phyloP scores from a whole-genome alignment of 306 rosid species.

The Vicia faba region DNA sequence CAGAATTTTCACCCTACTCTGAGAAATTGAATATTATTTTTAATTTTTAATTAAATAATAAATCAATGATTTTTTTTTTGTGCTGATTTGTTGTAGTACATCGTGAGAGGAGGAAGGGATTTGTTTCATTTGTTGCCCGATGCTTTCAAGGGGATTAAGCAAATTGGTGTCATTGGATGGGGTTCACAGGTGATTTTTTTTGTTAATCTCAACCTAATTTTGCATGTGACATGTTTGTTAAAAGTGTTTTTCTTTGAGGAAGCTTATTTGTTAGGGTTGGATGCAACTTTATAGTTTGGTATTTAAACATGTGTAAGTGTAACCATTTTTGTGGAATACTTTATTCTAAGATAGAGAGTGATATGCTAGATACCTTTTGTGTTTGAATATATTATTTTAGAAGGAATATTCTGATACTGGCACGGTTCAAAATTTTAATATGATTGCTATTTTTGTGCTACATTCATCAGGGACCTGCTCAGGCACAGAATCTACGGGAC shows the following conservation, averaged over 20 bases:
- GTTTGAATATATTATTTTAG: neutral
- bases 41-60: neutral
- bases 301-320: too few species aligned
- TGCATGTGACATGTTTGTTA: conserved; percentile 16
- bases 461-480: conserved; percentile 87
- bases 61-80: neutral
- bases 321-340: neutral
- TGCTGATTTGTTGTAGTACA: conserved; percentile 53
- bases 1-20: neutral
- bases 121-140: conserved; percentile 83
- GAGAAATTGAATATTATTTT: conserved; percentile 3
- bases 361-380: neutral
- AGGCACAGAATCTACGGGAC: conserved; percentile 94
- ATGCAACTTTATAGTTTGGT: neutral
- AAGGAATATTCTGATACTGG: neutral
- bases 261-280: neutral
- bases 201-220: neutral
- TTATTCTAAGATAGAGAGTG: neutral
- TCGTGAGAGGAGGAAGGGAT: conserved; percentile 92
- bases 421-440: neutral
- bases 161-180: conserved; percentile 99
- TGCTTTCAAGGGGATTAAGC: conserved; percentile 88
- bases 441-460: conserved; percentile 20
- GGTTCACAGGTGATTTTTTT: conserved; percentile 78
- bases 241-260: neutral